Conservation (phyloP, 2,329 filamentous ascomycete species). For the Xylariaceae sp. region DNA sequence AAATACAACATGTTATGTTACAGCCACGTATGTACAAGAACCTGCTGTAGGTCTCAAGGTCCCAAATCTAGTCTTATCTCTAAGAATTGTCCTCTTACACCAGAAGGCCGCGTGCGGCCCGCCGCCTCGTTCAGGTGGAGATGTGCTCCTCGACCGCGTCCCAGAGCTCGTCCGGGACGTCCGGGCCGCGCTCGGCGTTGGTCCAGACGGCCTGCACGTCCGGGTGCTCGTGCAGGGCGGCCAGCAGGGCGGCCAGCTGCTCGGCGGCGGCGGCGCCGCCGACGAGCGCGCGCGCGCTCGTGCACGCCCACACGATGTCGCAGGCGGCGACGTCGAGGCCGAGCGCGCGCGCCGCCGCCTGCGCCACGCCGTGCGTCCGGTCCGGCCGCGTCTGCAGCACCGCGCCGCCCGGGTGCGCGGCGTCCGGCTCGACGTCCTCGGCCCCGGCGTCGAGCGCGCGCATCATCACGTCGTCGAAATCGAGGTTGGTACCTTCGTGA, state of each 20-base stretch:
- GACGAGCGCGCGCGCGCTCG: conserved; percentile 63
- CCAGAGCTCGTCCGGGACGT: conserved; percentile 47
- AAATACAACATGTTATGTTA: too few species aligned
- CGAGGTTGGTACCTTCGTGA: conserved; percentile 16
- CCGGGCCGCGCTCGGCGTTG: conserved; percentile 50
- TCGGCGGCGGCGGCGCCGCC: conserved; percentile 48
- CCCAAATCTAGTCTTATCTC: background rate
- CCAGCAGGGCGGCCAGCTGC: conserved; percentile 52
- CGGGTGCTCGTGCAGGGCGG: conserved; percentile 55
- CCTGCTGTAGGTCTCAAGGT: too few species aligned
- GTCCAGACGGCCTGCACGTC: conserved; percentile 75
- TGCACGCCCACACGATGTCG: conserved; percentile 80
- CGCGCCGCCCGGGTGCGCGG: conserved; percentile 63
- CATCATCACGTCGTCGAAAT: conserved; percentile 66
- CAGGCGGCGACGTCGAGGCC: conserved; percentile 62
- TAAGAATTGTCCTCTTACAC: too few species aligned
- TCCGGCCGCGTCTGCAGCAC: conserved; percentile 64
- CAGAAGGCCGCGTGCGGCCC: too few species aligned
- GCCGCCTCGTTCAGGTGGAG: conserved; percentile 29
- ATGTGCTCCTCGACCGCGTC: conserved; percentile 43
- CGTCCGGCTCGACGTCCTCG: conserved; percentile 61
- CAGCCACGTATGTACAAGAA: too few species aligned
- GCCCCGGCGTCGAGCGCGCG: conserved; percentile 79
- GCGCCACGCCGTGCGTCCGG: conserved; percentile 55
- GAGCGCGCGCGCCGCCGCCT: conserved; percentile 55